Base-by-base conservation (phyloP, 768 basidiomycete genomes). In the Mycena vitilis region DNA sequence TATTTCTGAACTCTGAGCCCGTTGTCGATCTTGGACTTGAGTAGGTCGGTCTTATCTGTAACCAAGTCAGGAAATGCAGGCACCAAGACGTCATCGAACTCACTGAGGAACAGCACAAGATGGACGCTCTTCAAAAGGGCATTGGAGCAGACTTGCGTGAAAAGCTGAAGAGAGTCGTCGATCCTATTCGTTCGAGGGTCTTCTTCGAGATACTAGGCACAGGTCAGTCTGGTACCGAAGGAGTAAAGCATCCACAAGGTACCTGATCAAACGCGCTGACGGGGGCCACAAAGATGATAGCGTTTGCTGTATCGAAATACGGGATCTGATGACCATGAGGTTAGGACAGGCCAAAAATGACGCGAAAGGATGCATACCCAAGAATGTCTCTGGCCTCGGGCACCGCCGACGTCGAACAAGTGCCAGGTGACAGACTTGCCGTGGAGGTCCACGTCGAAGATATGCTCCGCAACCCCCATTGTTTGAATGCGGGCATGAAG, bases 401-500 rank as follows among this genome's bases (percentile, higher is more conserved):
- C 89, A 64, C 91, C 90, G 68, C 91, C 89, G 20, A 92, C 90
- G 69, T 91, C 91, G 80, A 81, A 91, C 18, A 92, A 81, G 74
- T 90, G 88, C 90, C 90, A 92, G 16, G 90, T 89, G 15, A 93
- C 91, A 34, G 83, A 80, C 76, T 91, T 94, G 16, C 93, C 92
- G 70, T 93, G 91, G 48, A 94, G 87, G 54, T 90, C 88, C 37
- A 95, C 90, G 62, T 93, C 92, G 72, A 95, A 95, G 37, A 89
- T 82, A 72, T 95, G 93, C 77, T 95, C 94, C 0, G 92, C 86
- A 5, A 95, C 91, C 0, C 94, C 94, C 90, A 95, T 94, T 9
- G 94, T 95, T 75, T 95, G 95, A 60, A 95, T 91, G 42, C 94
- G 91, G n/a, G 93, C 93, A 75, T 94, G 93, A 20, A 95, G 83